phyloP scores from a whole-genome alignment of 2,329 filamentous ascomycete species.

The Basipetospora chlamydospora region DNA sequence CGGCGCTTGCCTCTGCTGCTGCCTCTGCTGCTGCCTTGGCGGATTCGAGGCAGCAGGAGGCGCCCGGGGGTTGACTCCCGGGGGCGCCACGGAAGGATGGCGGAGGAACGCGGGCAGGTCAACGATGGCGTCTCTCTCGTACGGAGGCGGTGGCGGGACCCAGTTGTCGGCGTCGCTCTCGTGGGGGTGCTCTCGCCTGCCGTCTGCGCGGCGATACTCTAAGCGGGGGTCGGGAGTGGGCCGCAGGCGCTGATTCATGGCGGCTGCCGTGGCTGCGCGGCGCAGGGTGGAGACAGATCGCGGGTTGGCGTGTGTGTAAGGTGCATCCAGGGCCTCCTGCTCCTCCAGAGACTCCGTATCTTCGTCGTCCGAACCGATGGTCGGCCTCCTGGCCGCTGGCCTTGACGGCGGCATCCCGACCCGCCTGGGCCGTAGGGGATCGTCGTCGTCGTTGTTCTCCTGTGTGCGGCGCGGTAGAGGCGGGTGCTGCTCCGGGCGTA shows the following conservation, averaged over 20 bases:
- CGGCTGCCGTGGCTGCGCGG: constrained; percentile 62
- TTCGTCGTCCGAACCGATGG: constrained; percentile 18
- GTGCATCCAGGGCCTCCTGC: constrained; percentile 51
- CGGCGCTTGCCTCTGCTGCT: background rate
- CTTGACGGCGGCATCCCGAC: constrained; percentile 23
- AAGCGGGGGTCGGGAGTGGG: constrained; percentile 40
- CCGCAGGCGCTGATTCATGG: constrained; percentile 54
- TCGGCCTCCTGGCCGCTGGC: constrained; percentile 9
- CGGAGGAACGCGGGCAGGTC: constrained; percentile 42
- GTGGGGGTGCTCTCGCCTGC: constrained; percentile 59
- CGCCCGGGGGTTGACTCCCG: constrained; percentile 5
- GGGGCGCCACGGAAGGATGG: constrained; percentile 27
- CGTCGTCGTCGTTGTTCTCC: constrained; percentile 23
- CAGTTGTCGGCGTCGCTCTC: constrained; percentile 82
- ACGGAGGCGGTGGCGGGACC: constrained; percentile 74
- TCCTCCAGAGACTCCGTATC: constrained; percentile 37
- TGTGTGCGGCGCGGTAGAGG: constrained; percentile 14
- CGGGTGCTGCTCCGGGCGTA: constrained; percentile 11
- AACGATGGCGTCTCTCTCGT: constrained; percentile 49
- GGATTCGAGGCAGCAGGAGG: background rate
- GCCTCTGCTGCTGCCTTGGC: background rate
- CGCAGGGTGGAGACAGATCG: constrained; percentile 56
- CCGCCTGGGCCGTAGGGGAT: constrained; percentile 37
- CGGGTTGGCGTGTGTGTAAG: constrained; percentile 59
- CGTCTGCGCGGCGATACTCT: constrained; percentile 54